Percentiles rank a stretch among this genome's conserved stretches.
Conservation (phyloP, 2,329 filamentous ascomycete species). For the Nigrospora sphaerica region DNA sequence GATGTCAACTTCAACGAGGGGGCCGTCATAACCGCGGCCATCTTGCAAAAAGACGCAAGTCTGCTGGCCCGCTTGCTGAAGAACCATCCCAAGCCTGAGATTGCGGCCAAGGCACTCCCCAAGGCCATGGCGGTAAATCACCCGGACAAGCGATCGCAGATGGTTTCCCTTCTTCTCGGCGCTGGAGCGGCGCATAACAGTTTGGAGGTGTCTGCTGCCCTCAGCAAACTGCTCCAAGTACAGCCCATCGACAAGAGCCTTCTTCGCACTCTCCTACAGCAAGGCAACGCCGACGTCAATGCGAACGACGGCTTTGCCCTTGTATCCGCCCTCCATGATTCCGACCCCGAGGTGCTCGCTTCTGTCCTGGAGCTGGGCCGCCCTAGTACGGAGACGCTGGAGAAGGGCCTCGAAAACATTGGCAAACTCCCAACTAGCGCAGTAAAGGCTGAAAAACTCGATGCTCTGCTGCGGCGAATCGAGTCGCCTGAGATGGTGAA, state of each 20-base stretch:
- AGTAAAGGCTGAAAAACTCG: conserved; percentile 42
- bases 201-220: conserved; percentile 32
- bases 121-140: conserved; percentile 40
- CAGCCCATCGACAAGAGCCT: conserved; percentile 43
- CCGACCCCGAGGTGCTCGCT: conserved; percentile 41
- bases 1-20: conserved; percentile 49
- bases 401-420: conserved; percentile 33
- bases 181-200: conserved; percentile 36
- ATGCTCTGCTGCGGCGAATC: conserved; percentile 35
- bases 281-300: conserved; percentile 48
- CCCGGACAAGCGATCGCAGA: conserved; percentile 33
- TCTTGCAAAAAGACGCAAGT: conserved; percentile 38
- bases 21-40: conserved; percentile 38
- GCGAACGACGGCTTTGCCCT: conserved; percentile 35
- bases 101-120: conserved; percentile 38
- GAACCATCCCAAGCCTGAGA: conserved; percentile 37
- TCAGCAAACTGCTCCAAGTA: conserved; percentile 33
- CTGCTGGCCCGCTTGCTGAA: conserved; percentile 37
- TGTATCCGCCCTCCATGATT: conserved; percentile 27
- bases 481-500: conserved; percentile 35
- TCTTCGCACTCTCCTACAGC: conserved; percentile 38
- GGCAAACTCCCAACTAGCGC: conserved; percentile 34
- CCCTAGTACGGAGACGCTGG: conserved; percentile 34
- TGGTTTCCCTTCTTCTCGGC: conserved; percentile 37
- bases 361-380: conserved; percentile 38